Evolutionary conservation across 345 rosid genomes (phyloP).

Genomic region (Hypericum androsaemum): DNA sequence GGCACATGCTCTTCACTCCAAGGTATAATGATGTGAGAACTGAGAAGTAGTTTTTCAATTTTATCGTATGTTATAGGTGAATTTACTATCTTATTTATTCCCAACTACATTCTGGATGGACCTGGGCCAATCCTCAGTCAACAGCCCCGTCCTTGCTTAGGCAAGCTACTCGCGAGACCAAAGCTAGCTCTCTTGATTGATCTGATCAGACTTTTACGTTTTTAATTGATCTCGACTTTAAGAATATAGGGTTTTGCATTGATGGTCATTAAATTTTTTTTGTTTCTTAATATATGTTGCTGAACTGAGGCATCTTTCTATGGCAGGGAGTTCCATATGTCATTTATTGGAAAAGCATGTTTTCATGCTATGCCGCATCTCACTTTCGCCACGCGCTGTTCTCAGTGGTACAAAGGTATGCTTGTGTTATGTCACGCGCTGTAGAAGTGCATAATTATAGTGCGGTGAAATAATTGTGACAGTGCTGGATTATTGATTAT

Average conservation of each 20-base stretch:
- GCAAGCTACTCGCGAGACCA: too few species aligned
- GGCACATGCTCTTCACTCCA: constrained; percentile 78
- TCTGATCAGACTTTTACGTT: too few species aligned
- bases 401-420: constrained; percentile 74
- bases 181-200: too few species aligned
- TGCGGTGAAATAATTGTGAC: not conserved
- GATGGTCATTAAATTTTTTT: not conserved
- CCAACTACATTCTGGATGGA: too few species aligned
- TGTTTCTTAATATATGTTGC: not conserved
- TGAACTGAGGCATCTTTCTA: constrained; percentile 9
- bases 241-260: not conserved
- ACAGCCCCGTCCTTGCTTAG: too few species aligned
- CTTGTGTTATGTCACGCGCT: not conserved
- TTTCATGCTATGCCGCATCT: constrained; percentile 56
- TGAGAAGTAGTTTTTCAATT: too few species aligned
- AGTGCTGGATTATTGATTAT: not conserved
- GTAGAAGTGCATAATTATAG: not conserved
- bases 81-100: too few species aligned
- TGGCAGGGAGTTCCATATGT: constrained; percentile 84
- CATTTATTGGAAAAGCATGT: constrained; percentile 60
- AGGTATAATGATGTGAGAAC: constrained; percentile 27
- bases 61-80: too few species aligned
- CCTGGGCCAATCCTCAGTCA: too few species aligned
- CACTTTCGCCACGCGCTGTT: constrained; percentile 85
- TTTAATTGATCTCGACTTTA: too few species aligned